A percentile compares a stretch with the other conserved stretches of the same genome.
phyloP scores from a whole-genome alignment of 2,329 filamentous ascomycete genomes.

The Ophiostoma fasciatum region DNA sequence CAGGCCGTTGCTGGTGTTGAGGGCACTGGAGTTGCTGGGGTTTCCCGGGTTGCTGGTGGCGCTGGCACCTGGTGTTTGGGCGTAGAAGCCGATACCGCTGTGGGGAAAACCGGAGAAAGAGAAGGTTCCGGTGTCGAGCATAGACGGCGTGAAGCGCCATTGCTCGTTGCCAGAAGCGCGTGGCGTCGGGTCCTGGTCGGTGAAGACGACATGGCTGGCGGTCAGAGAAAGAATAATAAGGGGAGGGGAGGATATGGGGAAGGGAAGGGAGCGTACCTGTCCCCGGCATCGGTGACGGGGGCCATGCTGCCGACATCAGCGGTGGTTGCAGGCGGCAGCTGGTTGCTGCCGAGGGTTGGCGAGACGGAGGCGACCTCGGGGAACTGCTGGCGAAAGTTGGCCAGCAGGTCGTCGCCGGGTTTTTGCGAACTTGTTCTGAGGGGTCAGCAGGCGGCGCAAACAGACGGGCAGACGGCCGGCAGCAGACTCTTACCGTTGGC shows the following conservation, averaged over 20 bases:
- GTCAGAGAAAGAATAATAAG: too few relatives aligned
- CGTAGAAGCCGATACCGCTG: constrained; percentile 73
- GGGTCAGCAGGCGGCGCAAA: too few relatives aligned
- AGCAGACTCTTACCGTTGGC: constrained; percentile 17
- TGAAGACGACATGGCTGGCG: constrained; percentile 29
- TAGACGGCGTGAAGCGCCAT: constrained; percentile 78
- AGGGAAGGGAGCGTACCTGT: too few relatives aligned
- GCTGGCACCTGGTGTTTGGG: constrained; percentile 72
- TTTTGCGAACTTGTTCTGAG: constrained; percentile 65
- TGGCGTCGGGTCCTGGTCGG: constrained; percentile 70
- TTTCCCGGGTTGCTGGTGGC: too few relatives aligned
- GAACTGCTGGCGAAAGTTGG: constrained; percentile 72
- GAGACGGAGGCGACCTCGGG: constrained; percentile 45
- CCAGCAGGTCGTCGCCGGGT: constrained; percentile 70
- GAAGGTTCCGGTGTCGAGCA: constrained; percentile 75
- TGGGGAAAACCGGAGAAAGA: constrained; percentile 67
- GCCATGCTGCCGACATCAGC: constrained; percentile 7
- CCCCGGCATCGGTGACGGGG: too few relatives aligned
- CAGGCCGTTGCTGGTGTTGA: constrained; percentile 50
- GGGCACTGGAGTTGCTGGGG: too few relatives aligned
- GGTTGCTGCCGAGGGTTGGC: constrained; percentile 24
- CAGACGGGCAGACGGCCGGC: too few relatives aligned
- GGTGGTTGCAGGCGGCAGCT: constrained; percentile 10
- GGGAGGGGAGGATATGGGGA: too few relatives aligned
- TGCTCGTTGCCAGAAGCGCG: constrained; percentile 57